Base-by-base conservation (phyloP, 1,139 yeast genomes). In the Pichia sp. region DNA sequence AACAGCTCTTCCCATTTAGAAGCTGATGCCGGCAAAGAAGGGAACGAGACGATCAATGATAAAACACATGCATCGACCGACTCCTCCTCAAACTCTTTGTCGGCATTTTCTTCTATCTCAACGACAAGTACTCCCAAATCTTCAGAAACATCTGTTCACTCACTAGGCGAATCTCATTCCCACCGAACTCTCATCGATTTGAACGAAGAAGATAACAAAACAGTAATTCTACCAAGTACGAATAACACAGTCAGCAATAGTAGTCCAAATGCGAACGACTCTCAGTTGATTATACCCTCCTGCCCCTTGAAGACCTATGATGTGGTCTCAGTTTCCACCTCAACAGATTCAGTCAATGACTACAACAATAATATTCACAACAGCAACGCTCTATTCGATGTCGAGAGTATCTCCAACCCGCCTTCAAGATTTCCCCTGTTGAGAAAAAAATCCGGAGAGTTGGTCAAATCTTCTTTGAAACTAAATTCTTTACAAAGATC, bases 391-490 rank as follows among this genome's bases (percentile, higher is more conserved):
- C 23, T 8, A 31, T 8, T 11, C 51, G 32, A 11, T 26, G 41
- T 40, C 40, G 34, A 30, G 26, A 32, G 8, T 38, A n/a, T 6
- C 29, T 32, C 6, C 36, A 38, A 29, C 32, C 31, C 8, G 8
- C 26, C n/a, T 10, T 10, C 15, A 29, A 48, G 36, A 26, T 8
- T 38, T 45, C 80, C 90, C 10, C 30, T 87, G 85, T 66, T 87
- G 84, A 52, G 65, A 26, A 62, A 62, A 49, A 89, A 89, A 70
- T 81, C 89, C 4, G 96, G 96, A 30, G 96, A 89, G 67, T 74
- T 87, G 30, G 84, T 89, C 53, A 87, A 88, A 67, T 81, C 92
- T 2, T 84, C 89, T 30, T 74, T 89, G 53, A 87, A 85, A 66
- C 67, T 75, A 54, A 79, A 73, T 57, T 71, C 72, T 46, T 70